Conservation (phyloP, 306 rosid genomes). For the Pachyrhizus erosus region DNA sequence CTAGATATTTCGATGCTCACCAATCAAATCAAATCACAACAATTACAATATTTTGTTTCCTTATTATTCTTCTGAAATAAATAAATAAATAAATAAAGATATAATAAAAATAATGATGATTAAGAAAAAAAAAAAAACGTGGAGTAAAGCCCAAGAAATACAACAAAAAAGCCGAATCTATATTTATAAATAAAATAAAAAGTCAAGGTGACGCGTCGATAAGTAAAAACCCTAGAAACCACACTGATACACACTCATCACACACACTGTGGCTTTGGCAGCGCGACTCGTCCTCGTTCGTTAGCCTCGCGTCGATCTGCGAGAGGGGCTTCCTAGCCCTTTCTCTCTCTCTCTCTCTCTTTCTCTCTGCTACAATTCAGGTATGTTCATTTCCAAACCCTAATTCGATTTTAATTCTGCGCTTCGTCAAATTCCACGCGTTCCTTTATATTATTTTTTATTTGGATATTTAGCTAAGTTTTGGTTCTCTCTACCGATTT, state of each 20-base stretch:
- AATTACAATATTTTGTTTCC: no score
- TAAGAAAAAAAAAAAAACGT: neutral
- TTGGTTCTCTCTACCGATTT: no score
- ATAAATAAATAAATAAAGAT: no score
- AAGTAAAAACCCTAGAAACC: conserved; percentile 48
- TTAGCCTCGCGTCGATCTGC: neutral
- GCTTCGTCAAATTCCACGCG: neutral
- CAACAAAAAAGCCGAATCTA: neutral
- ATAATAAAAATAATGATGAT: neutral
- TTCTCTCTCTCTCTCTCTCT: conserved; percentile 36
- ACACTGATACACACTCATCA: neutral
- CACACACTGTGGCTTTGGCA: neutral
- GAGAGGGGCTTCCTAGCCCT: conserved; percentile 58
- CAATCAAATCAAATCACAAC: neutral
- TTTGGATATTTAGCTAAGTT: no score
- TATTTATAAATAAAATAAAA: neutral
- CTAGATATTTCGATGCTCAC: neutral
- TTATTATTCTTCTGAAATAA: neutral
- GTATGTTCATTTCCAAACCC: conserved; percentile 37
- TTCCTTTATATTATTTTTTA: neutral
- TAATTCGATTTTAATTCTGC: neutral
- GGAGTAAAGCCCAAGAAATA: neutral
- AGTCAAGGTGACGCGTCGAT: conserved; percentile 5
- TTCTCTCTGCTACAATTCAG: conserved; percentile 19
- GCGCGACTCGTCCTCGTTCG: neutral